Base-by-base conservation (phyloP, 306 rosid genomes). In the Casuarina cunninghamiana region DNA sequence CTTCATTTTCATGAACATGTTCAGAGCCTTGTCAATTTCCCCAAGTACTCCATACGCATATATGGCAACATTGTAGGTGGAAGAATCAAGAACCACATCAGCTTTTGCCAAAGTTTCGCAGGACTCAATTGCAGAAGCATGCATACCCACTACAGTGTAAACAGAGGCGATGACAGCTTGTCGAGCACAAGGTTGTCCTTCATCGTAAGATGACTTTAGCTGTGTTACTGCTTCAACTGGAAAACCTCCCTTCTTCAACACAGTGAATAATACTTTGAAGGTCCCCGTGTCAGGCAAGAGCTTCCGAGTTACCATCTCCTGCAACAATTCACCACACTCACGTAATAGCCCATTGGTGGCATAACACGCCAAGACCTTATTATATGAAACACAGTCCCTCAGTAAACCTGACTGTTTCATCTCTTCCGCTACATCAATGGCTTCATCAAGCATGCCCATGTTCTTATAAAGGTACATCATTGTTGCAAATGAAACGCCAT, bases 391-490 rank as follows among this genome's bases (percentile, higher is more conserved):
- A 72, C 92, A 88, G 68, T 95, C 97, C 77, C 76, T 85, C 63
- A 95, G 79, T 71, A 95, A 85, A 66, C 97, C 97, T 3, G 84
- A 84, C 50, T 71, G 80, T 78, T 87, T 89, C 99, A 95, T 93
- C 84, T 93, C 97, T 83, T 89, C 97, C 3, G 93, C 99, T 73
- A 95, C 55, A 81, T 89, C 88, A 60, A 88, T 85, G 81, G 97
- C 97, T 78, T 88, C 90, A 6, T 93, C 94, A 13, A 93, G 74
- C 90, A 82, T 75, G 70, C 91, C 96, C 37, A 89, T 69, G 55
- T 79, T 89, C 87, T 85, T 93, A 81, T 93, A 95, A 72, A 95
- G 87, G 84, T 83, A 80, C 84, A 95, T 92, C 87, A 93, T 93
- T 38, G 83, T 93, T 61, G 81, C 89, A 76, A 89, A 93, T 74